phyloP scores from a whole-genome alignment of 257 asterid genomes.

The Nicotiana undulata region DNA sequence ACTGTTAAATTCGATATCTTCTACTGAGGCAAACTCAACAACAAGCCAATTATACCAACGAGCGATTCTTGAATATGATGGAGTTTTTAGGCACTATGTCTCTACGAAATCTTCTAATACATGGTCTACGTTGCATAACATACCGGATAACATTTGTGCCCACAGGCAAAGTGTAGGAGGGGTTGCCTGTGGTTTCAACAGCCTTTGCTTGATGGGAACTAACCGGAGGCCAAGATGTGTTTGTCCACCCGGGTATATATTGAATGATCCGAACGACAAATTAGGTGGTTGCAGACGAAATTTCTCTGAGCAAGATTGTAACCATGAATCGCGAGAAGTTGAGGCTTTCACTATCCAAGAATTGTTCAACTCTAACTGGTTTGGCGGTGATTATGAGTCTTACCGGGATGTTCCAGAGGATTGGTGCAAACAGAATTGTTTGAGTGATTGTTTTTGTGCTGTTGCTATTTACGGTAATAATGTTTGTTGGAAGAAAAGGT shows the following conservation, averaged over 20 bases:
- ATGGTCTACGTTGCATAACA: constrained; percentile 23
- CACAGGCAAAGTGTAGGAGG: constrained; percentile 18
- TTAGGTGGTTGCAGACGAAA: constrained; percentile 36
- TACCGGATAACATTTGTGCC: constrained; percentile 32
- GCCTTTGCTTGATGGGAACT: constrained; percentile 27
- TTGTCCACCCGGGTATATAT: constrained; percentile 32
- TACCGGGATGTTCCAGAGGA: constrained; percentile 29
- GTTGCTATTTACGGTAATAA: constrained; percentile 24
- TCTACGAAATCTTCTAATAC: constrained; percentile 22
- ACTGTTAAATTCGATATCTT: neutral
- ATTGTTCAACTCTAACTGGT: constrained; percentile 6
- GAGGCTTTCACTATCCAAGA: constrained; percentile 7
- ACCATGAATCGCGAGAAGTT: neutral
- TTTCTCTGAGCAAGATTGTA: constrained; percentile 24
- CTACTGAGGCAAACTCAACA: constrained; percentile 11
- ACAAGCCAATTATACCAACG: constrained; percentile 27
- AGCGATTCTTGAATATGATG: constrained; percentile 37
- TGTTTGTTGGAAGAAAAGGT: constrained; percentile 60
- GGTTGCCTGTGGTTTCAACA: constrained; percentile 67
- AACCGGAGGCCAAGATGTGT: constrained; percentile 28
- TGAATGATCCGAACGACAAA: constrained; percentile 30
- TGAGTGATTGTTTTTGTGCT: constrained; percentile 45
- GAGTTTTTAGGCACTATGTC: constrained; percentile 33
- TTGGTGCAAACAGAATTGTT: constrained; percentile 30
- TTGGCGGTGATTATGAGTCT: constrained; percentile 5